Evolutionary conservation across 2,329 filamentous ascomycete genomes (phyloP).

Genomic region (Ophiostoma perfectum): DNA sequence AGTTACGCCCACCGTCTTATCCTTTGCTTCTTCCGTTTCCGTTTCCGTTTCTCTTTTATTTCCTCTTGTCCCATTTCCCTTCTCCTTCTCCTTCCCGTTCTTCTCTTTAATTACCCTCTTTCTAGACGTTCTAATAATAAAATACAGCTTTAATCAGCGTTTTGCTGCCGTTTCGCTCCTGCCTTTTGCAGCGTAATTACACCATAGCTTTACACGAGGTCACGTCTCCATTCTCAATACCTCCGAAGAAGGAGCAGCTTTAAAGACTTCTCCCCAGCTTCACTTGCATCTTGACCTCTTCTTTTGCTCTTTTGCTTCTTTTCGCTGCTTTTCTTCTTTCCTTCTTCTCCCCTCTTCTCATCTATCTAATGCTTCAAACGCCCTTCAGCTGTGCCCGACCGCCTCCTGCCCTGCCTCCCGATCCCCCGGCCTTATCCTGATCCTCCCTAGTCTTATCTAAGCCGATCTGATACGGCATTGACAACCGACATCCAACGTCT

Average conservation of each 20-base stretch:
- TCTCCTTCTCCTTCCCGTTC: too few relatives aligned
- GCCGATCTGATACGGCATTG: slow-evolving; percentile 10
- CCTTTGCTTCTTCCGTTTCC: neutral
- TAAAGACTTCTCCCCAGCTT: neutral
- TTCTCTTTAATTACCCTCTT: too few relatives aligned
- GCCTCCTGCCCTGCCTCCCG: slow-evolving; percentile 4
- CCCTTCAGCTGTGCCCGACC: slow-evolving; percentile 11
- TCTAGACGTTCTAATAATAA: too few relatives aligned
- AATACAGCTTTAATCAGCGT: neutral
- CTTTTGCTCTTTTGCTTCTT: neutral
- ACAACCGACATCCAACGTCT: neutral
- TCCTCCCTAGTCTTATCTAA: neutral
- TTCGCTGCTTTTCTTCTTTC: neutral
- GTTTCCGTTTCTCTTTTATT: neutral
- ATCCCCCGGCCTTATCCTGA: neutral
- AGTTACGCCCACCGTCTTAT: neutral
- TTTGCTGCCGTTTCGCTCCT: neutral
- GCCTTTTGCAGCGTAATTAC: slow-evolving; percentile 5
- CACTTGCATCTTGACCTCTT: neutral
- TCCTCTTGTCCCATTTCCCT: too few relatives aligned
- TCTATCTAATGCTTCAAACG: neutral
- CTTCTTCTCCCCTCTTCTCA: neutral
- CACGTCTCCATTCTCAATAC: slow-evolving; percentile 7
- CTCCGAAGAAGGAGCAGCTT: slow-evolving; percentile 8
- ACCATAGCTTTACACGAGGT: slow-evolving; percentile 11